phyloP scores from a whole-genome alignment of 2,329 filamentous ascomycete genomes.

The Pleomassaria siparia region DNA sequence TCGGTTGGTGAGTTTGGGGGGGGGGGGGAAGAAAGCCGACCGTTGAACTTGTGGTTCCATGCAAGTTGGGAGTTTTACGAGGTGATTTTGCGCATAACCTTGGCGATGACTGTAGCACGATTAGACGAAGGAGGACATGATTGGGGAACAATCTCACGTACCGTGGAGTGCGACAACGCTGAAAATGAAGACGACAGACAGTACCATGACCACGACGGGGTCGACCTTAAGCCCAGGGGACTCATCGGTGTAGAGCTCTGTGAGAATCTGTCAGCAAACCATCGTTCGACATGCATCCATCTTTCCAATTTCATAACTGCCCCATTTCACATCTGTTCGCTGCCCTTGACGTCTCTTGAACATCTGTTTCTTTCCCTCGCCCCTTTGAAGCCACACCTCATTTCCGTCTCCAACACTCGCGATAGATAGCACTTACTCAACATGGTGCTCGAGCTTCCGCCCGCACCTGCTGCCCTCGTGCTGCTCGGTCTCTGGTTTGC shows the following conservation, averaged over 20 bases:
- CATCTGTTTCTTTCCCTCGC: neutral
- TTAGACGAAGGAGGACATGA: conserved; percentile 11
- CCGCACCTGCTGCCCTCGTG: conserved; percentile 89
- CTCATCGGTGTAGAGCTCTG: conserved; percentile 96
- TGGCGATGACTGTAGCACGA: conserved; percentile 75
- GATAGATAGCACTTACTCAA: conserved; percentile 65
- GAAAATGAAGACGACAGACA: conserved; percentile 98
- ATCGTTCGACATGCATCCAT: neutral
- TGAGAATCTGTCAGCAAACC: conserved; percentile 19
- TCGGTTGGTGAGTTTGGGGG: no score
- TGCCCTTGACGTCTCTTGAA: neutral
- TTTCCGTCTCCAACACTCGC: conserved; percentile 2
- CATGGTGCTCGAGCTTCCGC: conserved; percentile 97
- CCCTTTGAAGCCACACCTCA: neutral
- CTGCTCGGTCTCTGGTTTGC: conserved; percentile 91
- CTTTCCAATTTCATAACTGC: neutral
- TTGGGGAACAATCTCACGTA: conserved; percentile 54
- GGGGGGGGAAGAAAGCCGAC: conserved; percentile 3
- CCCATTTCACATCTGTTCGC: neutral
- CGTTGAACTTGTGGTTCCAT: conserved; percentile 5
- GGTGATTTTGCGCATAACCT: conserved; percentile 86
- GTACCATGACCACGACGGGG: conserved; percentile 92
- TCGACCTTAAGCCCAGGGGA: conserved; percentile 97
- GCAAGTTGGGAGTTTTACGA: conserved; percentile 42
- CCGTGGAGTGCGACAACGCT: conserved; percentile 96